Percentiles rank a stretch among this genome's conserved stretches.
Evolutionary conservation across 202 grass and related monocot genomes (phyloP).

Genomic region (Brachypodium distachyon): DNA sequence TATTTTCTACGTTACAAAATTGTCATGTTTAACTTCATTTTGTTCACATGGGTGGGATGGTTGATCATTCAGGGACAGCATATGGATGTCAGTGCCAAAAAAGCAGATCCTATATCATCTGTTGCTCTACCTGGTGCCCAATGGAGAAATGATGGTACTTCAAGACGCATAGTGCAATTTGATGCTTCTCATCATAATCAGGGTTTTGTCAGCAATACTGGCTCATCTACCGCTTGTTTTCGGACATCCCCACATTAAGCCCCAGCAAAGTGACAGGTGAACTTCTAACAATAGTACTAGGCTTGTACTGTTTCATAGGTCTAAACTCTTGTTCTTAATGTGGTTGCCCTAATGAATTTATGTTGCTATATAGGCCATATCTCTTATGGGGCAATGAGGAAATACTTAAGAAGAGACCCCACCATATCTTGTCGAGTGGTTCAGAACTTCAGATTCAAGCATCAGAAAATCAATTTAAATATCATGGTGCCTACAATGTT

Average conservation of each 20-base stretch:
- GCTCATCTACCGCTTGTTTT: constrained; percentile 43
- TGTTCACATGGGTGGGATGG: not conserved
- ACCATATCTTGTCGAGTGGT: constrained; percentile 10
- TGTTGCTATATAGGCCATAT: constrained; percentile 18
- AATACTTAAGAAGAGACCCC: not conserved
- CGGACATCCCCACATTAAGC: constrained; percentile 49
- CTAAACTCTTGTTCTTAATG: not conserved
- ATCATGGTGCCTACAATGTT: constrained; percentile 19
- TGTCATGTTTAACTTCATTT: no score
- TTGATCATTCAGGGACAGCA: constrained; percentile 27
- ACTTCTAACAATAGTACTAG: not conserved
- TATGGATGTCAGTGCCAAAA: constrained; percentile 26
- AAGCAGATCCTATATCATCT: constrained; percentile 17
- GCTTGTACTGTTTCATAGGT: not conserved
- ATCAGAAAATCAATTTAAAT: constrained; percentile 21
- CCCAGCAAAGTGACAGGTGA: constrained; percentile 45
- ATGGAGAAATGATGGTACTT: constrained; percentile 39
- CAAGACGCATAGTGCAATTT: constrained; percentile 40
- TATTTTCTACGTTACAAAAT: not conserved
- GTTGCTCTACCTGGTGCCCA: constrained; percentile 33
- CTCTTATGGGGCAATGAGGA: constrained; percentile 17
- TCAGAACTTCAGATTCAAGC: constrained; percentile 15
- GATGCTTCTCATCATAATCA: constrained; percentile 35
- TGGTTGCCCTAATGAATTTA: not conserved
- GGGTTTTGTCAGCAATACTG: constrained; percentile 49